Conservation (phyloP, 208 protist species). For the Kentomonas sorsogonicus region DNA sequence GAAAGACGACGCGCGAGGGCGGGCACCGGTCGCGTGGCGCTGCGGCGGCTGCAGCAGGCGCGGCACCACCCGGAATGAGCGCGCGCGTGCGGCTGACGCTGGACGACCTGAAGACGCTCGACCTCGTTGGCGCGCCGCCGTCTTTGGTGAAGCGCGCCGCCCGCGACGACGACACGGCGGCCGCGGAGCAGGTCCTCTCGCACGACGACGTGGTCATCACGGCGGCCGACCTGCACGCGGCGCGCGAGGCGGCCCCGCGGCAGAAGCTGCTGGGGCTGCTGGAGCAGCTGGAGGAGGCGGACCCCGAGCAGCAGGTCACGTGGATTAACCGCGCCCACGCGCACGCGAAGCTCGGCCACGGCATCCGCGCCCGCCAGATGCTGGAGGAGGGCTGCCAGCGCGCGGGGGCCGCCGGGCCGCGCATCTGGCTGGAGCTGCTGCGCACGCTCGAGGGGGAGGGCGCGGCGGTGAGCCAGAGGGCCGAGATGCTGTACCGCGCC, state of each 20-base stretch:
- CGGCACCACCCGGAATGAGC: neutral
- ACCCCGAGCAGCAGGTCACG: constrained; percentile 64
- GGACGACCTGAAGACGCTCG: constrained; percentile 29
- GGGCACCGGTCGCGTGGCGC: constrained; percentile 2
- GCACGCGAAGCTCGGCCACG: constrained; percentile 65
- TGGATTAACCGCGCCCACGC: constrained; percentile 79
- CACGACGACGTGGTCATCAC: constrained; percentile 68
- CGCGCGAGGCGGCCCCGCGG: constrained; percentile 23
- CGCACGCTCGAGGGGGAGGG: constrained; percentile 25
- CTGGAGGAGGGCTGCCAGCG: constrained; percentile 62
- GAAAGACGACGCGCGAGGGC: constrained; percentile 27
- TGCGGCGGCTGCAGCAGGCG: neutral
- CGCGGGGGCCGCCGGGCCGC: constrained; percentile 50
- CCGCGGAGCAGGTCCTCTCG: constrained; percentile 59
- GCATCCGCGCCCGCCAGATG: constrained; percentile 48
- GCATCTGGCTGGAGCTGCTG: constrained; percentile 78
- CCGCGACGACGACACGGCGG: constrained; percentile 55
- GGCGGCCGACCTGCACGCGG: constrained; percentile 50
- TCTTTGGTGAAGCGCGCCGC: constrained; percentile 48
- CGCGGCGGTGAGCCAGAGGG: constrained; percentile 29
- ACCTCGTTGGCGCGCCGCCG: neutral
- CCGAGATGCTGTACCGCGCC: constrained; percentile 58
- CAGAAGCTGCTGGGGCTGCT: constrained; percentile 27
- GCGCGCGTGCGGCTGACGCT: constrained; percentile 27
- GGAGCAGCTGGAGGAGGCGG: neutral